Evolutionary conservation across 2,329 filamentous ascomycete genomes (phyloP).

Genomic region (Cercospora sesami): DNA sequence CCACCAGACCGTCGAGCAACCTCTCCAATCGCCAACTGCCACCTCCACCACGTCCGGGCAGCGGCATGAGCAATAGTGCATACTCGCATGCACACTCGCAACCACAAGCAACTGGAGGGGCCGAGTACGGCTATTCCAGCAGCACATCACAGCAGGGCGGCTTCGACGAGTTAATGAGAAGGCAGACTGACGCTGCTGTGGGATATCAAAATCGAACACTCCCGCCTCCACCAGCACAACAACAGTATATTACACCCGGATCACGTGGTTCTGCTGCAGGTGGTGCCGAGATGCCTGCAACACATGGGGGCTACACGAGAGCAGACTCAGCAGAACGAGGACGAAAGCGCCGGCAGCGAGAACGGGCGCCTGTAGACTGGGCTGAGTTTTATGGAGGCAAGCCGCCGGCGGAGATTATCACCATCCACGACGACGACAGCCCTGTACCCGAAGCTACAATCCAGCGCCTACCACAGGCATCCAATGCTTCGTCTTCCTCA

Average conservation of each 20-base stretch:
- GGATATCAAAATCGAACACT: slow-evolving; percentile 29
- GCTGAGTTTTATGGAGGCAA: slow-evolving; percentile 41
- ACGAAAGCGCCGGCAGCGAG: slow-evolving; percentile 27
- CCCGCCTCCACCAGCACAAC: slow-evolving; percentile 24
- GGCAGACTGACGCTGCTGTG: slow-evolving; percentile 33
- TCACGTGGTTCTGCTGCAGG: slow-evolving; percentile 31
- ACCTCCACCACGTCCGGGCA: slow-evolving; percentile 34
- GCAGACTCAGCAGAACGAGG: slow-evolving; percentile 24
- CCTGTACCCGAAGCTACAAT: slow-evolving; percentile 28
- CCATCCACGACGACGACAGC: slow-evolving; percentile 52
- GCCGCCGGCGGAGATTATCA: slow-evolving; percentile 52
- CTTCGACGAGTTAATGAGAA: slow-evolving; percentile 30
- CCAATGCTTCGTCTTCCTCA: slow-evolving; percentile 36
- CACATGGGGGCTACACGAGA: slow-evolving; percentile 18
- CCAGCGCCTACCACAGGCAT: slow-evolving; percentile 27
- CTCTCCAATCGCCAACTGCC: slow-evolving; percentile 34
- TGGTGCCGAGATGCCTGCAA: slow-evolving; percentile 18
- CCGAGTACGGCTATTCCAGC: slow-evolving; percentile 32
- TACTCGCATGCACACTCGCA: slow-evolving; percentile 27
- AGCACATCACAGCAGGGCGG: slow-evolving; percentile 22
- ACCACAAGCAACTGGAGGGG: slow-evolving; percentile 32
- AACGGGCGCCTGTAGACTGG: slow-evolving; percentile 39
- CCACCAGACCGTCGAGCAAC: slow-evolving; percentile 38
- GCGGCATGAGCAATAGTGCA: slow-evolving; percentile 34
- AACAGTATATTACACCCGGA: slow-evolving; percentile 23